Conservation (phyloP, 2,329 filamentous ascomycete species). For the Erysiphe neolycopersici region DNA sequence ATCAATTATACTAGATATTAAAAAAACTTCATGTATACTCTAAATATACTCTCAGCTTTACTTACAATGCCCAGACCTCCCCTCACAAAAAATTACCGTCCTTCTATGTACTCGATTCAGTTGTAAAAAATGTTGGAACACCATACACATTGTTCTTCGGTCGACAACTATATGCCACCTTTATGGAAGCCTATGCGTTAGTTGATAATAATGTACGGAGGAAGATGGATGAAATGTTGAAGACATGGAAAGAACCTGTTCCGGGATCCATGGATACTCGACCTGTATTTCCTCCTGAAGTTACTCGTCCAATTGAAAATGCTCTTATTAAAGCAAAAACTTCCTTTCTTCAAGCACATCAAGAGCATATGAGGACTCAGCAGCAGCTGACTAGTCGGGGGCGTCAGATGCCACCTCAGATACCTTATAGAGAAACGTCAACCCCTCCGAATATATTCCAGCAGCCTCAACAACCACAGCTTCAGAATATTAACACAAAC, state of each 20-base stretch:
- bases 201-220: conserved; percentile 60
- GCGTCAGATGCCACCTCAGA: conserved; percentile 23
- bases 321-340: conserved; percentile 58
- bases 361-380: conserved; percentile 26
- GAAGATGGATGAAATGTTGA: conserved; percentile 91
- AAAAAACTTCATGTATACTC: neutral
- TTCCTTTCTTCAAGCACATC: conserved; percentile 30
- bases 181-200: conserved; percentile 86
- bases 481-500: conserved; percentile 9
- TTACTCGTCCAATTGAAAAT: conserved; percentile 78
- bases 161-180: conserved; percentile 72
- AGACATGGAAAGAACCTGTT: conserved; percentile 93
- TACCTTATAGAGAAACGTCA: conserved; percentile 42
- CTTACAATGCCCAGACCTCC: conserved; percentile 33
- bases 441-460: conserved; percentile 35
- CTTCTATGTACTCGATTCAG: conserved; percentile 93
- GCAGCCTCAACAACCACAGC: conserved; percentile 13
- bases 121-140: conserved; percentile 95
- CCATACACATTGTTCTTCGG: conserved; percentile 92
- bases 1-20: conserved; percentile 1
- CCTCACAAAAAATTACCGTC: conserved; percentile 78
- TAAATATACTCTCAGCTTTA: conserved; percentile 2
- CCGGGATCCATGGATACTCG: conserved; percentile 80
- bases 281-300: conserved; percentile 70
- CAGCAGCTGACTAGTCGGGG: conserved; percentile 25